Evolutionary conservation across 179 eudicot genomes (phyloP), one percentile per base, ranked within the genome.

Genomic region (Nepenthes alata): DNA sequence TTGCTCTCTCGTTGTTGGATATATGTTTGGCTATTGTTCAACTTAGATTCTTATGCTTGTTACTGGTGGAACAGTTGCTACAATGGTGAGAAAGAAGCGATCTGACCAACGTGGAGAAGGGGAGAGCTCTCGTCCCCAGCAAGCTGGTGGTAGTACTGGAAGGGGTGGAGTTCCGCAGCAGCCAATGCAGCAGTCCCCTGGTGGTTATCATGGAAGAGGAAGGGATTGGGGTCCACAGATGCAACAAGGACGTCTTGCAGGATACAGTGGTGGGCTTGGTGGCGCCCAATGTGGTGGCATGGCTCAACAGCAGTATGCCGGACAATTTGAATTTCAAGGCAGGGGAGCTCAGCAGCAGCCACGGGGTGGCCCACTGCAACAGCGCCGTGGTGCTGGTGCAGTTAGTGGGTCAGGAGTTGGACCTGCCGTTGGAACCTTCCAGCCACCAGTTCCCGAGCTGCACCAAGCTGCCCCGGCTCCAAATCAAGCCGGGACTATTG

Each of bases 381-480:
- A 74, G 48, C 79, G 76, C 47, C 74, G 82, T n/a, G 68, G 61
- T 2, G 68, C 77, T 44, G 58, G 49, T 39, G 67, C 63, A 58
- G 83, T 25, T 25, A 1, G 82, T 64, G 77, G 83, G 59, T 75
- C 76, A 52, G 84, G 84, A 61, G 75, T 74, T 48, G 85, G 83
- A 55, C 82, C 82, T 58, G 67, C 75, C 60, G 72, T 79, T 72
- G 91, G 89, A 62, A 77, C 85, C 66, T 65, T 66, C 37, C 80
- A 87, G 73, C 77, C 87, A 55, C 72, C 87, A 72, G 75, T 70
- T 77, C 86, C 98, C 95, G 98, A 91, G 87, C 96, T 82, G 98
- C 89, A 91, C 91, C 98, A 91, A 91, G 98, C 98, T 61, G 71
- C 85, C 70, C 89, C 70, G 72, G 81, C 89, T 70, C 75, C 85